phyloP scores from a whole-genome alignment of 2,329 filamentous ascomycete species.

The Orbilia brochopaga region DNA sequence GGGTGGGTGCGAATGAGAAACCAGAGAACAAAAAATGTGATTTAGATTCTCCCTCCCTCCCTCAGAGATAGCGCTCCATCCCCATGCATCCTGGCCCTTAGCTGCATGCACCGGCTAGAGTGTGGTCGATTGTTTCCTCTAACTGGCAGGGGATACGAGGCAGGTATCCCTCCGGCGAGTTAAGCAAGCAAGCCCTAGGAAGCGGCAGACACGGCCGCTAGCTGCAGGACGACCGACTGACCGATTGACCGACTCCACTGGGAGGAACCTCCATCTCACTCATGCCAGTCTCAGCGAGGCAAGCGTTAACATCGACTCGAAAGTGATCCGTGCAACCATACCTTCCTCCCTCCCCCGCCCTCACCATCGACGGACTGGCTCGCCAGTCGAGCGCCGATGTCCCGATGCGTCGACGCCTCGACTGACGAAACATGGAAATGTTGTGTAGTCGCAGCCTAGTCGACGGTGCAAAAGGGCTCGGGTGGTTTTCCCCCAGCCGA shows the following conservation, averaged over 20 bases:
- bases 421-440: conserved; percentile 30
- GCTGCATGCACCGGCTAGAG: neutral
- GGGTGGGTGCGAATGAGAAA: neutral
- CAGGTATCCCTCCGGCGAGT: too few species aligned
- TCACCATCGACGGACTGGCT: conserved; percentile 5
- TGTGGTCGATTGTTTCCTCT: neutral
- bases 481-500: conserved; percentile 4
- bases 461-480: conserved; percentile 2
- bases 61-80: conserved; percentile 14
- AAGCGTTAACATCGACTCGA: conserved; percentile 1
- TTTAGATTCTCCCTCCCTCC: neutral
- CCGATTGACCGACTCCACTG: too few species aligned
- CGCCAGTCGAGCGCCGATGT: conserved; percentile 34
- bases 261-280: too few species aligned
- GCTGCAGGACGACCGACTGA: neutral
- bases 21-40: neutral
- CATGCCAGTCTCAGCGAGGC: neutral
- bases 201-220: conserved; percentile 19
- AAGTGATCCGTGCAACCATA: conserved; percentile 40
- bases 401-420: conserved; percentile 40
- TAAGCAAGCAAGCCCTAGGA: neutral
- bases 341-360: neutral
- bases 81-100: neutral
- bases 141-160: conserved; percentile 19
- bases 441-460: conserved; percentile 34